phyloP scores from a whole-genome alignment of 2,329 filamentous ascomycete species.

The Verticillium isaacii region DNA sequence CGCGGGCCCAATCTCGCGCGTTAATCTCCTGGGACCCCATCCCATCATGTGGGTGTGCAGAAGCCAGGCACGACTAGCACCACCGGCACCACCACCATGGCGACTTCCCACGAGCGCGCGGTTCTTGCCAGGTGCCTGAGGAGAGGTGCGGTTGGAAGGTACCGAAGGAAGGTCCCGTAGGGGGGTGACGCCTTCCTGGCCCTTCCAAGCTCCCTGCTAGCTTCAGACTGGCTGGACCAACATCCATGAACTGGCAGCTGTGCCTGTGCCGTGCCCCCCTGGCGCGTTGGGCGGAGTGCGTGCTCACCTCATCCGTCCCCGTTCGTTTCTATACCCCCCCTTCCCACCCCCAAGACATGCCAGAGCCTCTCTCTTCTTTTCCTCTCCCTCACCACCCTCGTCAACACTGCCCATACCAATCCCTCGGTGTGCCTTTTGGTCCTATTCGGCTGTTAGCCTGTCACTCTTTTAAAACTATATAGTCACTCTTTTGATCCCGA shows the following conservation, averaged over 20 bases:
- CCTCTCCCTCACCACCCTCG: slow-evolving; percentile 5
- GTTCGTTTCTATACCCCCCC: not conserved
- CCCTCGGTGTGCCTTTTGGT: slow-evolving; percentile 1
- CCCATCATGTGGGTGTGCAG: not conserved
- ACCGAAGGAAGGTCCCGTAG: too few relatives aligned
- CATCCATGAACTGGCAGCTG: too few relatives aligned
- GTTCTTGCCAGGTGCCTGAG: too few relatives aligned
- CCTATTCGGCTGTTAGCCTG: not conserved
- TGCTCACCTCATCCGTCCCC: not conserved
- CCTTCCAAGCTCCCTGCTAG: too few relatives aligned
- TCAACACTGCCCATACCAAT: slow-evolving; percentile 1
- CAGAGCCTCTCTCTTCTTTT: not conserved
- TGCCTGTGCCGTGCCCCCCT: too few relatives aligned
- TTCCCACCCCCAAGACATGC: not conserved
- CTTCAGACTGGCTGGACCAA: too few relatives aligned
- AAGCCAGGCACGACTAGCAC: not conserved
- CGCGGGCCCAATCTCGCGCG: not conserved
- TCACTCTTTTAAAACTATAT: slow-evolving; percentile 2
- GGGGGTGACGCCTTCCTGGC: too few relatives aligned
- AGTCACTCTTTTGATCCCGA: slow-evolving; percentile 3
- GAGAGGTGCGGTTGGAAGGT: too few relatives aligned
- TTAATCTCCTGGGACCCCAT: not conserved
- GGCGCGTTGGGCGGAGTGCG: not conserved
- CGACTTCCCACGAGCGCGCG: not conserved
- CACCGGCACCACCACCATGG: not conserved